These are phyloP conservation scores for Sordaria brevicollis DNA, from an alignment of 495 filamentous ascomycete genomes.

Conservation along the genomic window DNA sequence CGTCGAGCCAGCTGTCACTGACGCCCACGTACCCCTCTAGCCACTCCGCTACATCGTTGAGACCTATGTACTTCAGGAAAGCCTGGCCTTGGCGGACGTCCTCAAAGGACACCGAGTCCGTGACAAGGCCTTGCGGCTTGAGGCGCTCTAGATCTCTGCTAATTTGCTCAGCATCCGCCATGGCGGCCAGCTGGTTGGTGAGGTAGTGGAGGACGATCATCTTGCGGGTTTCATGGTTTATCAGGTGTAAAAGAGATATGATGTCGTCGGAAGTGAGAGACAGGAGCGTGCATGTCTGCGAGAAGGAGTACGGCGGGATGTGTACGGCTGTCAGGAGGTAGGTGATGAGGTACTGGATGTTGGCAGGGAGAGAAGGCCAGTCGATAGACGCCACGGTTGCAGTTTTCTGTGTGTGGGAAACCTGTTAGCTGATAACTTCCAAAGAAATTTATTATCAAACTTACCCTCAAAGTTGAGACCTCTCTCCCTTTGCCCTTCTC, in stretches of 20 bases:
- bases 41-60: background rate
- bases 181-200: background rate
- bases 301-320: background rate
- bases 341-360: constrained; percentile 10
- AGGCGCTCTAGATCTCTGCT: background rate
- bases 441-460: background rate
- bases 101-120: background rate
- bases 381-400: background rate
- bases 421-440: background rate
- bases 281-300: background rate
- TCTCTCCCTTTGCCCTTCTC: background rate
- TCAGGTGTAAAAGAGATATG: background rate
- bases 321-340: constrained; percentile 2
- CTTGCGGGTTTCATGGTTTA: constrained; percentile 1
- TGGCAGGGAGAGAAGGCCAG: constrained; percentile 8
- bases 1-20: background rate
- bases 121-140: background rate
- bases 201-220: background rate
- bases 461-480: background rate
- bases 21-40: constrained; percentile 6
- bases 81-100: constrained; percentile 5
- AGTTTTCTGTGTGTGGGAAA: background rate
- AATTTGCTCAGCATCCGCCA: background rate
- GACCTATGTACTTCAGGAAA: constrained; percentile 6
- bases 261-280: background rate